phyloP scores from a whole-genome alignment of 805 yeast genomes.

The Lipomyces lipofer region DNA sequence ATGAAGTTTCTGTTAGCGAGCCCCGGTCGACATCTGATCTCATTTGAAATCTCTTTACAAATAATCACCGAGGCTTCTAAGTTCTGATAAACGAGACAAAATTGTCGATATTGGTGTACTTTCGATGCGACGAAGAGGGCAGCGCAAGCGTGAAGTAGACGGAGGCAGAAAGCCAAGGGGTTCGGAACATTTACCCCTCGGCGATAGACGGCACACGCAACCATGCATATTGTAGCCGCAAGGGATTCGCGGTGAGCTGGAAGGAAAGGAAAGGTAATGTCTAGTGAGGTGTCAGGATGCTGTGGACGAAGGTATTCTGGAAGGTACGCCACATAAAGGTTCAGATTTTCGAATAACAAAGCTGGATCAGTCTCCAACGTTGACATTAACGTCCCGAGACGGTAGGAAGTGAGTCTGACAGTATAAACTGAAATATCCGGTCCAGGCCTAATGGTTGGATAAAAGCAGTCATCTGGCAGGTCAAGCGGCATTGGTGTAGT shows the following conservation, averaged over 20 bases:
- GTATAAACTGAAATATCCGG: background rate
- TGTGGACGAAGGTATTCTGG: conserved; percentile 1
- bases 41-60: background rate
- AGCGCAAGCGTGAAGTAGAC: conserved; percentile 2
- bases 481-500: conserved; percentile 3
- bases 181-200: conserved; percentile 25
- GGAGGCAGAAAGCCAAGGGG: conserved; percentile 28
- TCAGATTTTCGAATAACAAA: background rate
- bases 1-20: background rate
- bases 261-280: conserved; percentile 17
- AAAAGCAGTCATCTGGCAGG: conserved; percentile 6
- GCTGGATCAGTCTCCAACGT: background rate
- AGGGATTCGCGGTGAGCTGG: conserved; percentile 21
- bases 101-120: background rate
- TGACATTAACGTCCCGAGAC: background rate
- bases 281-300: conserved; percentile 19
- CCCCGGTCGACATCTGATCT: background rate
- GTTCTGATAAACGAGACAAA: background rate
- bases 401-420: background rate
- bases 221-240: conserved; percentile 26
- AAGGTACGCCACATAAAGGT: background rate
- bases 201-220: conserved; percentile 25
- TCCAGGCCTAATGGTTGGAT: conserved; percentile 1
- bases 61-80: background rate
- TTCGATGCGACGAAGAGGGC: background rate